These are phyloP conservation scores for Ilex asprella DNA, from an alignment of 257 asterid species.

Conservation along the genomic window DNA sequence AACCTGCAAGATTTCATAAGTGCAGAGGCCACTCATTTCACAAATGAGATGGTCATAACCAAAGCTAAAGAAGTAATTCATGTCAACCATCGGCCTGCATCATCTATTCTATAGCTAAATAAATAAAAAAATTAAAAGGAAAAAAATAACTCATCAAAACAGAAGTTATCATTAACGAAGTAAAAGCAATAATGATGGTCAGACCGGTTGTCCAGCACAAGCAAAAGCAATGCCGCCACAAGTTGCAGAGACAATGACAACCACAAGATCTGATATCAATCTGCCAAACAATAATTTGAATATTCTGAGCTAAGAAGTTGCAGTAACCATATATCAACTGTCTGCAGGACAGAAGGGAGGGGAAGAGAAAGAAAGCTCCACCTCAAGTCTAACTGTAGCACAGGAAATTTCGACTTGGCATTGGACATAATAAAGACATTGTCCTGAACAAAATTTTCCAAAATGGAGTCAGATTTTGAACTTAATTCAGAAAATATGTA, in stretches of 20 bases:
- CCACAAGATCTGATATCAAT: conserved; percentile 76
- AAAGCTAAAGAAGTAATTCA: conserved; percentile 1
- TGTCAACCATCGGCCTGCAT: conserved; percentile 14
- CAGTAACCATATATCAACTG: too few relatives aligned
- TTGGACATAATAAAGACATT: conserved; percentile 78
- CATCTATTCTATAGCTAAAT: conserved; percentile 11
- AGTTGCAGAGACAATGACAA: conserved; percentile 85
- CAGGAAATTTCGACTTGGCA: conserved; percentile 70
- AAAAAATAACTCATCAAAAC: not conserved
- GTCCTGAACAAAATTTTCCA: conserved; percentile 39
- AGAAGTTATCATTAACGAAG: too few relatives aligned
- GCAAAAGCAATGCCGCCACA: conserved; percentile 90
- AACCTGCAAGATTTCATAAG: conserved; percentile 48
- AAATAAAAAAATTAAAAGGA: conserved; percentile 11
- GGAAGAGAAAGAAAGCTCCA: conserved; percentile 24
- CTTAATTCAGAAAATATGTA: too few relatives aligned
- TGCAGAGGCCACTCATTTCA: conserved; percentile 1
- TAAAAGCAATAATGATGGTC: conserved; percentile 16
- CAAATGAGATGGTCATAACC: too few relatives aligned
- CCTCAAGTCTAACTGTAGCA: conserved; percentile 78
- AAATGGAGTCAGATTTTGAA: too few relatives aligned
- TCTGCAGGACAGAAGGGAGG: not conserved
- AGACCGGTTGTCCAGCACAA: conserved; percentile 85
- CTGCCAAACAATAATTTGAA: conserved; percentile 34
- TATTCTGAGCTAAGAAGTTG: not conserved